Percentiles rank a stretch among this genome's conserved stretches.
These are phyloP conservation scores for Daucus carota DNA, from an alignment of 129 eudicot species.

Conservation along the genomic window DH1_v3.0 NC_030383.2:34427001-34427500, in stretches of 20 bases:
- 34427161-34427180: neutral
- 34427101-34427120: neutral
- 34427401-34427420: neutral
- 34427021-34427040: constrained; percentile 46
- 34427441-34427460: neutral
- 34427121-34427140: neutral
- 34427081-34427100: neutral
- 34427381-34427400: neutral
- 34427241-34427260: neutral
- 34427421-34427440: neutral
- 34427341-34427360: neutral
- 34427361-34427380: neutral
- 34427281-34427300: neutral
- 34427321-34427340: neutral
- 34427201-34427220: neutral
- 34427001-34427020: constrained; percentile 79
- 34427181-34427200: neutral
- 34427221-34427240: neutral
- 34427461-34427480: neutral
- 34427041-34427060: constrained; percentile 86
- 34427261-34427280: neutral
- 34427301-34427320: neutral
- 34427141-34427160: neutral
- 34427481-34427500: neutral
- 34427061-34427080: constrained; percentile 44